These are phyloP conservation scores for Suhomyces choctaworum DNA, from an alignment of 1,139 yeast genomes.

Conservation along the genomic window DNA sequence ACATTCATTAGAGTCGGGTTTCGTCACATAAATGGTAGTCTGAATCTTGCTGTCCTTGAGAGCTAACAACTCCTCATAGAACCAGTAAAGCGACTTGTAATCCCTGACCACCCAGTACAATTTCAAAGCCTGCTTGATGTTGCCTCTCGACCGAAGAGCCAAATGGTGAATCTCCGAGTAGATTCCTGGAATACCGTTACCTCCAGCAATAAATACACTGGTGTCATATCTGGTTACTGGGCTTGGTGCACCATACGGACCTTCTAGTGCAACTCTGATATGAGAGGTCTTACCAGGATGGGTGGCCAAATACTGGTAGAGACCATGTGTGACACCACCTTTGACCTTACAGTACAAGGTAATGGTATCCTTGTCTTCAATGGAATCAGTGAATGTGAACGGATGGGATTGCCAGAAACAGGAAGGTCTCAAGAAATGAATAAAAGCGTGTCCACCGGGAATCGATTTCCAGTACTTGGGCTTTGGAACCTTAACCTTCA, in stretches of 20 bases:
- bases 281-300: slow-evolving; percentile 26
- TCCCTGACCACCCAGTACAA: slow-evolving; percentile 57
- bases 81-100: slow-evolving; percentile 47
- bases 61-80: slow-evolving; percentile 46
- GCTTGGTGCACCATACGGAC: slow-evolving; percentile 46
- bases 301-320: slow-evolving; percentile 23
- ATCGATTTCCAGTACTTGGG: slow-evolving; percentile 43
- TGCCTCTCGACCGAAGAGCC: slow-evolving; percentile 13
- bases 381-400: slow-evolving; percentile 29
- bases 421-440: slow-evolving; percentile 39
- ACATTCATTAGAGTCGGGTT: slow-evolving; percentile 23
- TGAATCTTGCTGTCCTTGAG: slow-evolving; percentile 33
- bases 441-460: slow-evolving; percentile 55
- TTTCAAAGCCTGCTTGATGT: slow-evolving; percentile 28
- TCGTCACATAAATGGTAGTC: slow-evolving; percentile 44
- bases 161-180: slow-evolving; percentile 38
- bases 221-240: slow-evolving; percentile 36
- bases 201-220: slow-evolving; percentile 45
- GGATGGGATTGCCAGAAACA: slow-evolving; percentile 47
- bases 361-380: slow-evolving; percentile 24
- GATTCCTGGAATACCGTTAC: slow-evolving; percentile 52
- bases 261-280: slow-evolving; percentile 44
- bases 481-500: slow-evolving; percentile 41
- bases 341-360: slow-evolving; percentile 37
- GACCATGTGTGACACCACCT: slow-evolving; percentile 36